Evolutionary conservation across 1,284 basidiomycete genomes (phyloP).

Genomic region (Irpex sp.): DNA sequence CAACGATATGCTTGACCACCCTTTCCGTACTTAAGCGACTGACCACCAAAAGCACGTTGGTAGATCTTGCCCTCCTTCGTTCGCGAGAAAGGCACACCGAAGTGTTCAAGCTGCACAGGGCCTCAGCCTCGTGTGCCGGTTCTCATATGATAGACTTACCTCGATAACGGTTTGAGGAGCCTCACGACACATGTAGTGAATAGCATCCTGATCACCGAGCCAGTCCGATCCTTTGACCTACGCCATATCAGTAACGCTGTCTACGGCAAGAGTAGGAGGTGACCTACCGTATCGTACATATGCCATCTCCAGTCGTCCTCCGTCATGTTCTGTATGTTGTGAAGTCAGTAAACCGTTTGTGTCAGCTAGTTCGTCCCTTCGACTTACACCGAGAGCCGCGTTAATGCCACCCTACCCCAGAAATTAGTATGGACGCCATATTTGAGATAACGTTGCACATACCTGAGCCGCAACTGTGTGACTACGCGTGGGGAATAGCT

Average conservation of each 20-base stretch:
- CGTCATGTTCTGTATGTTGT: conserved; percentile 85
- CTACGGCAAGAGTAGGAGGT: background rate
- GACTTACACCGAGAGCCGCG: conserved; percentile 90
- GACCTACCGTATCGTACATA: conserved; percentile 94
- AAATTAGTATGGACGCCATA: conserved; percentile 15
- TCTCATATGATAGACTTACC: conserved; percentile 38
- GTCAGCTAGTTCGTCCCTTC: background rate
- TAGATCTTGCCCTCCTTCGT: conserved; percentile 99
- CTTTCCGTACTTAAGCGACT: conserved; percentile 96
- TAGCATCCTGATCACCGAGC: conserved; percentile 99
- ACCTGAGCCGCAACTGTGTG: conserved; percentile 99
- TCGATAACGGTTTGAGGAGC: conserved; percentile 93
- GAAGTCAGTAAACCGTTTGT: background rate
- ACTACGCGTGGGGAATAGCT: conserved; percentile 98
- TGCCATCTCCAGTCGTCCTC: conserved; percentile 99
- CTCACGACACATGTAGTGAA: conserved; percentile 99
- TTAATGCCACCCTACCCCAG: conserved; percentile 90
- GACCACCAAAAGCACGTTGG: conserved; percentile 98
- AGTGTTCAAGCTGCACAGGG: conserved; percentile 86
- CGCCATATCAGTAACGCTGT: conserved; percentile 12
- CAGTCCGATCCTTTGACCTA: conserved; percentile 99
- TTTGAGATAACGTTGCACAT: conserved; percentile 18
- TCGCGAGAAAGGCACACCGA: conserved; percentile 97
- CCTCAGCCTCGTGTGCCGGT: background rate
- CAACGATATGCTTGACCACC: conserved; percentile 99